phyloP scores from a whole-genome alignment of 257 asterid genomes.

The Solanum infundibuliforme region DNA sequence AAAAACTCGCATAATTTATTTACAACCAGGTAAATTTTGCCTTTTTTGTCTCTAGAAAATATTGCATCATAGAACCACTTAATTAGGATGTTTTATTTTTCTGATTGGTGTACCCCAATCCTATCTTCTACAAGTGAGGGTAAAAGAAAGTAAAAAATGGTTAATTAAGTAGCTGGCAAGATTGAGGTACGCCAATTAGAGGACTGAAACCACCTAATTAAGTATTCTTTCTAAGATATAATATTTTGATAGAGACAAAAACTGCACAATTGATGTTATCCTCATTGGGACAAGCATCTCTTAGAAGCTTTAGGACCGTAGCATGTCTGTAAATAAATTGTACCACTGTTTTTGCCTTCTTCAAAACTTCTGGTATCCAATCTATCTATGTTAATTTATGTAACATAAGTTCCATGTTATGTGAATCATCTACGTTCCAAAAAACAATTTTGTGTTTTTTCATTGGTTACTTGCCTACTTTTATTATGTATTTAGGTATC shows the following conservation, averaged over 20 bases:
- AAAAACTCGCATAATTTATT: too few species aligned
- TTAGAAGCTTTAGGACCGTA: conserved; percentile 3
- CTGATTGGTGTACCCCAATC: conserved; percentile 3
- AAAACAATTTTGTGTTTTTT: conserved; percentile 25
- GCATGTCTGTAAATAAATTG: neutral
- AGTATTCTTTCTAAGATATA: conserved; percentile 9
- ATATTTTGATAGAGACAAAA: conserved; percentile 36
- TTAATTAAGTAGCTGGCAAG: neutral
- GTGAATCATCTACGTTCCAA: conserved; percentile 28
- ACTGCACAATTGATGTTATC: too few species aligned
- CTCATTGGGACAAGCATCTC: conserved; percentile 8
- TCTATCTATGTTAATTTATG: too few species aligned
- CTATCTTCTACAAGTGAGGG: conserved; percentile 17
- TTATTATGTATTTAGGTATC: conserved; percentile 28
- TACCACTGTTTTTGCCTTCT: conserved; percentile 20
- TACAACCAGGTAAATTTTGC: too few species aligned
- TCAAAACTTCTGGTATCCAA: neutral
- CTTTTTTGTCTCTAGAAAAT: too few species aligned
- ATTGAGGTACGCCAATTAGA: conserved; percentile 8
- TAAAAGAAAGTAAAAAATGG: conserved; percentile 1
- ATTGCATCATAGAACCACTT: too few species aligned
- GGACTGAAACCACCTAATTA: conserved; percentile 18
- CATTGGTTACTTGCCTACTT: conserved; percentile 24
- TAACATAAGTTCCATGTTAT: too few species aligned
- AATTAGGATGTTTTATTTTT: neutral